These are phyloP conservation scores for Elaeis oleifera DNA, from an alignment of 202 grass and related monocot genomes.

Conservation along the genomic window DNA sequence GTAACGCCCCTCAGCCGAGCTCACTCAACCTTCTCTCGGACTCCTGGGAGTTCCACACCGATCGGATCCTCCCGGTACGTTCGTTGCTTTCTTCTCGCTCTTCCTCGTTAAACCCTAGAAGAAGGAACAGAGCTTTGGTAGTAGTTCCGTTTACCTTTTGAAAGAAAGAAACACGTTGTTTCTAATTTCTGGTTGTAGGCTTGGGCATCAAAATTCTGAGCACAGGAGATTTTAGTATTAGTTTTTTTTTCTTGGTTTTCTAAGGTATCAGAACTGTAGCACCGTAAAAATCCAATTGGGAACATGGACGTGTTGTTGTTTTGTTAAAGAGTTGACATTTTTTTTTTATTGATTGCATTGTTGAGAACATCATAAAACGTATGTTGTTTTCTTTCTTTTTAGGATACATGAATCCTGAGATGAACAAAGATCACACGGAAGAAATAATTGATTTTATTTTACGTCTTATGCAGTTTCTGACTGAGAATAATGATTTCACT, in stretches of 20 bases:
- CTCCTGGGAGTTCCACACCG: constrained; percentile 66
- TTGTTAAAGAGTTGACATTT: too few species aligned
- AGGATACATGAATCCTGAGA: too few species aligned
- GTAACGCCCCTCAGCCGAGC: constrained; percentile 45
- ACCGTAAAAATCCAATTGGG: too few species aligned
- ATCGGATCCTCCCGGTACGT: constrained; percentile 73
- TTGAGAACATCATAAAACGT: too few species aligned
- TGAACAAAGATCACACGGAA: neutral
- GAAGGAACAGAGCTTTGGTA: neutral
- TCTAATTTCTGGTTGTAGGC: too few species aligned
- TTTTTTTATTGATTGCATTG: too few species aligned
- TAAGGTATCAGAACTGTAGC: too few species aligned
- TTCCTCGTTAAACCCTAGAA: neutral
- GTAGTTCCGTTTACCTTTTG: neutral
- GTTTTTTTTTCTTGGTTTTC: too few species aligned
- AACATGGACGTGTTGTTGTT: too few species aligned
- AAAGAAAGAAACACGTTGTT: neutral
- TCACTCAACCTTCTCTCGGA: constrained; percentile 65
- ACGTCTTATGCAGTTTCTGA: constrained; percentile 59
- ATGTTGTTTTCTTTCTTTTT: too few species aligned
- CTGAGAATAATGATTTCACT: constrained; percentile 87
- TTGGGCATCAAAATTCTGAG: too few species aligned
- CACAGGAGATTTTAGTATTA: too few species aligned
- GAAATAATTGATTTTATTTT: constrained; percentile 9
- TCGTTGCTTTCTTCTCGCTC: neutral